Percentiles rank a stretch among this genome's conserved stretches.
phyloP scores from a whole-genome alignment of 768 basidiomycete genomes.

The Phylloporus arenicola region DNA sequence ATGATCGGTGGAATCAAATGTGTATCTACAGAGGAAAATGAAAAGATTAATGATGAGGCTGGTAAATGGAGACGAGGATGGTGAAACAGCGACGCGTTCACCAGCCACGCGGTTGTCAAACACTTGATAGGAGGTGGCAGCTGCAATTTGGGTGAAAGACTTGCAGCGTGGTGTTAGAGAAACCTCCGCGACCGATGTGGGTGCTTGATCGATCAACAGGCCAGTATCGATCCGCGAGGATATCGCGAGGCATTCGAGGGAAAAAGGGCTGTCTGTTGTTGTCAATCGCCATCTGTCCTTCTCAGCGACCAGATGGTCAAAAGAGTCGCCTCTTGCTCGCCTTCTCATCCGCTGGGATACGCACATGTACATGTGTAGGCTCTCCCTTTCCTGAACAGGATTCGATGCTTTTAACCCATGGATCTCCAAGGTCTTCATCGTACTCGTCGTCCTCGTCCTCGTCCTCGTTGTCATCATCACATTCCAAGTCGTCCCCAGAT shows the following conservation, averaged over 20 bases:
- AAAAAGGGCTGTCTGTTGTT: constrained; percentile 1
- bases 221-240: constrained; percentile 13
- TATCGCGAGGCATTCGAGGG: constrained; percentile 3
- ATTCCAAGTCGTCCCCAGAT: constrained; percentile 29
- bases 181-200: background rate
- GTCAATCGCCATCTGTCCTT: background rate
- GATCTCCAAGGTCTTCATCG: constrained; percentile 77
- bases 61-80: background rate
- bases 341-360: constrained; percentile 71
- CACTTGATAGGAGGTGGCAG: background rate
- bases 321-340: constrained; percentile 71
- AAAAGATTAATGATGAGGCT: background rate
- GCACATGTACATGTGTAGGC: constrained; percentile 65
- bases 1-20: background rate
- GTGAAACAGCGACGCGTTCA: background rate
- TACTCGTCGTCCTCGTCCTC: constrained; percentile 38
- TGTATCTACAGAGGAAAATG: constrained; percentile 11
- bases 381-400: constrained; percentile 54
- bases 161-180: background rate
- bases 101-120: background rate
- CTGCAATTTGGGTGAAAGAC: background rate
- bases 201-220: constrained; percentile 11
- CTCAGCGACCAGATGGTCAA: constrained; percentile 23
- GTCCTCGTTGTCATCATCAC: constrained; percentile 36
- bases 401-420: constrained; percentile 76